phyloP scores from a whole-genome alignment of 2,329 filamentous ascomycete species.

The Clonostachys rosea region DNA sequence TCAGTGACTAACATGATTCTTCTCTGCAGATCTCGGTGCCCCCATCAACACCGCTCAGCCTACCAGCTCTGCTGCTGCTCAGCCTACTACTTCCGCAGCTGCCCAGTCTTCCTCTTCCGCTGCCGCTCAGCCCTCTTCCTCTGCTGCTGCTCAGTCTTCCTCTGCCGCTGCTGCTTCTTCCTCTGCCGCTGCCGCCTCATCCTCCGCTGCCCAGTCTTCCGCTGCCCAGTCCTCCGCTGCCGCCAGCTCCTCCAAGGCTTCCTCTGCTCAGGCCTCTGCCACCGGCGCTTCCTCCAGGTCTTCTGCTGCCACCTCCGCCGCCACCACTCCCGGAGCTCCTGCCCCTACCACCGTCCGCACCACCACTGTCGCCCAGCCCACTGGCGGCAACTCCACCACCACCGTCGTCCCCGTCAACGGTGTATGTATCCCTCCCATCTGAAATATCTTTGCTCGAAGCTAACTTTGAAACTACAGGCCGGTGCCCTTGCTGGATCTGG shows the following conservation, averaged over 20 bases:
- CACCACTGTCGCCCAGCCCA: not conserved
- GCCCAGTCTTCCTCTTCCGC: too few species aligned
- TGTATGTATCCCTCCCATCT: not conserved
- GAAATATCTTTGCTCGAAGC: not conserved
- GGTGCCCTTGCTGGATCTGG: not conserved
- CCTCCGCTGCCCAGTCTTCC: too few species aligned
- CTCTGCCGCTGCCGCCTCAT: too few species aligned
- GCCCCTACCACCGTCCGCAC: not conserved
- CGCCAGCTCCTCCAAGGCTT: not conserved
- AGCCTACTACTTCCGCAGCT: not conserved
- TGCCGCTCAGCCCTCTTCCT: too few species aligned
- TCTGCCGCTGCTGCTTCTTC: too few species aligned
- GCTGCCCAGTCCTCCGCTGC: not conserved
- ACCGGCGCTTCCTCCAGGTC: not conserved
- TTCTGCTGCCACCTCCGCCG: not conserved
- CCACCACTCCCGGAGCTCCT: not conserved
- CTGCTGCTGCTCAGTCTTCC: too few species aligned
- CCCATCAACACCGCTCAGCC: slow-evolving; percentile 1
- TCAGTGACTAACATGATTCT: not conserved
- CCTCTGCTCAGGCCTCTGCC: too few species aligned
- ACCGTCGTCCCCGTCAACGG: not conserved
- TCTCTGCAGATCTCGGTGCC: not conserved
- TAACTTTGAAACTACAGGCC: not conserved
- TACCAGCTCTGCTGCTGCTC: slow-evolving; percentile 1
- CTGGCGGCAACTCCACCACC: not conserved